Base-by-base conservation (phyloP, 495 filamentous ascomycete species). In the Aspergillus diversus region DNA sequence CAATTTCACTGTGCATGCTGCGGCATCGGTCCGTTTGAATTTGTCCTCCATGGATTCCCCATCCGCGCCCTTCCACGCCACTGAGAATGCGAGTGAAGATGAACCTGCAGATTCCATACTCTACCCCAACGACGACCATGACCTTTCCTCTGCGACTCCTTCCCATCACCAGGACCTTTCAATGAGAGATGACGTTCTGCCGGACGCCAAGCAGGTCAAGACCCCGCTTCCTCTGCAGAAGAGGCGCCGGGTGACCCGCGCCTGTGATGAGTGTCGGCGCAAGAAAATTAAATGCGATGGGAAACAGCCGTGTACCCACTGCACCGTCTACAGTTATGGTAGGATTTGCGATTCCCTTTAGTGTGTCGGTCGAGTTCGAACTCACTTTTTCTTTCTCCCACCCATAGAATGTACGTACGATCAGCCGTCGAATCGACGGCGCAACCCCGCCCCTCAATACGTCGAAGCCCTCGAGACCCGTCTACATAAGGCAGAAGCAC, bases 251-350 rank as follows among this genome's bases (percentile, higher is more conserved):
- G 93, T 97, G 33, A 96, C 92, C 46, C 83, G 93, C 59, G 93
- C 93, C 16, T 97, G 93, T 80, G 95, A 98, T 72, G 96, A 99
- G 73, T 99, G 93, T 71, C 85, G 95, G 52, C 83, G 95, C 67
- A 99, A 99, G 77, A 99, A 99, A 76, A 97, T 98, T 74, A 99
- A 97, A 75, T 98, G 94, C 70, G 94, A 97, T 71, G 95, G 95
- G 60, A 96, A 96, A 77, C 93, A 97, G 75, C 96, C 95, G 8
- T 99, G 95, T 75, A 97, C 95, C 3, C 95, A 97, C 75, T 99
- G 95, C 77, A 96, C 92, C 7, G 92, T 97, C 42, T 98, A 99
- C 76, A 96, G 91, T 75, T 99, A 98, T 81, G 95, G 95, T 99
- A 84, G 76, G 85, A 49, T n/a, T 1, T 32, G 5, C 17, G 17